Evolutionary conservation across 148 eudicot genomes (phyloP).

Genomic region (Amaranthus palmeri): DNA sequence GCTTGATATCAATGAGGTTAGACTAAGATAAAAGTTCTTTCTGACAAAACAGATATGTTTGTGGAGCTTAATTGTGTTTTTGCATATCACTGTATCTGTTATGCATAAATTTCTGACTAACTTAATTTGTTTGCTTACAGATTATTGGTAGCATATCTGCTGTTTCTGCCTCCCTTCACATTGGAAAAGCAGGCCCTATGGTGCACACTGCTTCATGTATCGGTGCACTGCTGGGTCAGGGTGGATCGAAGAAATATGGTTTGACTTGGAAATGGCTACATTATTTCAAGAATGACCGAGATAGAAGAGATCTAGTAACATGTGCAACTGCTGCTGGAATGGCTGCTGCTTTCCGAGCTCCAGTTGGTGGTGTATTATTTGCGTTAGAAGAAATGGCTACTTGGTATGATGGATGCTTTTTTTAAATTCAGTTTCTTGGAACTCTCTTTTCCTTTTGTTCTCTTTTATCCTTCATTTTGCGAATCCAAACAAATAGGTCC

Average conservation of each 20-base stretch:
- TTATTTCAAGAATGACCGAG: constrained; percentile 78
- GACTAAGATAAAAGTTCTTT: no score
- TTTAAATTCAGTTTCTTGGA: no score
- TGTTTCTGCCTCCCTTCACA: constrained; percentile 72
- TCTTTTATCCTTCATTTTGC: no score
- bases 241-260: constrained; percentile 73
- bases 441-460: no score
- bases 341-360: constrained; percentile 96
- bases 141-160: constrained; percentile 80
- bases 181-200: constrained; percentile 98
- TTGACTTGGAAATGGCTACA: constrained; percentile 81
- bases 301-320: constrained; percentile 87
- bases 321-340: constrained; percentile 94
- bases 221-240: constrained; percentile 70
- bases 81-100: no score
- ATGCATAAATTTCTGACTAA: no score
- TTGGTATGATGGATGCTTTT: constrained; percentile 41
- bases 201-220: constrained; percentile 79
- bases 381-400: constrained; percentile 98
- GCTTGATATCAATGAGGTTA: no score
- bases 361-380: constrained; percentile 91
- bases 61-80: no score
- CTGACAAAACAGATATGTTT: no score
- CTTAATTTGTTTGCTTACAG: constrained; percentile 31
- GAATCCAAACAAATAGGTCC: no score